A percentile compares a stretch with the other conserved stretches of the same genome.
Conservation (phyloP, 2,329 filamentous ascomycete genomes). For the Macrophomina pseudophaseolina region DNA sequence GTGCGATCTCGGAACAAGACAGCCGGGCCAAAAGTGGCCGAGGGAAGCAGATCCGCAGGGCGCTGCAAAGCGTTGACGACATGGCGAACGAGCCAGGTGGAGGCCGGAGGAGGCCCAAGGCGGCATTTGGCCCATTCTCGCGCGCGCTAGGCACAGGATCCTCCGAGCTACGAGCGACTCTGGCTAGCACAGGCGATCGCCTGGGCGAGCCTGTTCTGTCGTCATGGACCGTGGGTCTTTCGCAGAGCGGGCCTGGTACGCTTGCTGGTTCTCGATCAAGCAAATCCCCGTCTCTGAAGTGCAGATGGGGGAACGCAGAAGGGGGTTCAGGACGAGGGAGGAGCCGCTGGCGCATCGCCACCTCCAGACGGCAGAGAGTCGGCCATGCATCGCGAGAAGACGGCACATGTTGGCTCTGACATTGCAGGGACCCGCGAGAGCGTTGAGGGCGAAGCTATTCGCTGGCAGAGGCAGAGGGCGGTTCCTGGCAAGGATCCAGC, state of each 20-base stretch:
- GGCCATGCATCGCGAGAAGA: constrained; percentile 21
- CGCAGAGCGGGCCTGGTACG: neutral
- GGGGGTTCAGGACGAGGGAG: neutral
- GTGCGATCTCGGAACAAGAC: neutral
- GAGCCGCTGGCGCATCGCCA: constrained; percentile 4
- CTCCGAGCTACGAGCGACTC: constrained; percentile 18
- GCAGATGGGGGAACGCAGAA: neutral
- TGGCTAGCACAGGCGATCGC: constrained; percentile 6
- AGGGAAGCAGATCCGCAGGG: constrained; percentile 8
- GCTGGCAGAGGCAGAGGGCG: constrained; percentile 1
- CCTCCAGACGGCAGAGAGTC: constrained; percentile 5
- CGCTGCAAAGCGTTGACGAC: neutral
- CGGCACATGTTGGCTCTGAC: constrained; percentile 13
- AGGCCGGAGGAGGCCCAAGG: neutral
- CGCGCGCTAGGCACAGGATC: constrained; percentile 7
- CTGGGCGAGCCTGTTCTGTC: constrained; percentile 5
- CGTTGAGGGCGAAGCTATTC: constrained; percentile 11
- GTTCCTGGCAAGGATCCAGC: constrained; percentile 21
- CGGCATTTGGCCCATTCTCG: neutral
- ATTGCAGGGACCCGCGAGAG: constrained; percentile 21
- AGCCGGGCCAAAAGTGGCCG: constrained; percentile 17
- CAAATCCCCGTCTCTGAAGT: neutral
- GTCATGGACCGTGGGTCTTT: constrained; percentile 3
- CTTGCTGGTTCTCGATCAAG: neutral
- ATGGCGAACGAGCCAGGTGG: neutral